Conservation (phyloP, 2,329 filamentous ascomycete species). For the Ophiostoma angusticollis region DNA sequence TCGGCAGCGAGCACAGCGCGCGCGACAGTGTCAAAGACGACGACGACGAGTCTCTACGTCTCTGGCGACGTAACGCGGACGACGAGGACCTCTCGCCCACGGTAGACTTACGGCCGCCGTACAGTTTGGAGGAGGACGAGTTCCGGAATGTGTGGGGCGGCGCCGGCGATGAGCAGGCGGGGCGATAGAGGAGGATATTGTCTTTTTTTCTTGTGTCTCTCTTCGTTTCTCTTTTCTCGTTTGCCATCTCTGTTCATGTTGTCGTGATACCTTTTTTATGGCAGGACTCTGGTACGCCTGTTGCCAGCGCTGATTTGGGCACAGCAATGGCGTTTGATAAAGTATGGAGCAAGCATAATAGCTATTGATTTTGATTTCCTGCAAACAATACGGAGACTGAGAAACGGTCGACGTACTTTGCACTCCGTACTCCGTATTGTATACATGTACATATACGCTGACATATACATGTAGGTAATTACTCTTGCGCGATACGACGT, state of each 20-base stretch:
- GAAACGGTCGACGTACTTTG: neutral
- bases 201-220: neutral
- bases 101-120: slow-evolving; percentile 6
- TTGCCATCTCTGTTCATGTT: neutral
- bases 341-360: no score
- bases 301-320: no score
- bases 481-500: no score
- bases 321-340: no score
- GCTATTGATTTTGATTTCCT: no score
- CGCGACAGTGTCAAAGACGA: neutral
- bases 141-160: slow-evolving; percentile 15
- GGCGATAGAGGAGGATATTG: neutral
- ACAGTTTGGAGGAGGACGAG: slow-evolving; percentile 14
- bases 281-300: no score
- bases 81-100: neutral
- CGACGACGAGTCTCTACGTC: slow-evolving; percentile 13
- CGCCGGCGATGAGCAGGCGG: neutral
- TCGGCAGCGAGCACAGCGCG: neutral
- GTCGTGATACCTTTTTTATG: slow-evolving; percentile 9
- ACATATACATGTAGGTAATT: no score
- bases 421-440: neutral
- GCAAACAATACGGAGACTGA: no score
- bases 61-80: slow-evolving; percentile 10
- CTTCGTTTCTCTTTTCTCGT: neutral
- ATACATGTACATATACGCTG: no score